Conservation (phyloP, 768 basidiomycete genomes). For the Mycena metata region DNA sequence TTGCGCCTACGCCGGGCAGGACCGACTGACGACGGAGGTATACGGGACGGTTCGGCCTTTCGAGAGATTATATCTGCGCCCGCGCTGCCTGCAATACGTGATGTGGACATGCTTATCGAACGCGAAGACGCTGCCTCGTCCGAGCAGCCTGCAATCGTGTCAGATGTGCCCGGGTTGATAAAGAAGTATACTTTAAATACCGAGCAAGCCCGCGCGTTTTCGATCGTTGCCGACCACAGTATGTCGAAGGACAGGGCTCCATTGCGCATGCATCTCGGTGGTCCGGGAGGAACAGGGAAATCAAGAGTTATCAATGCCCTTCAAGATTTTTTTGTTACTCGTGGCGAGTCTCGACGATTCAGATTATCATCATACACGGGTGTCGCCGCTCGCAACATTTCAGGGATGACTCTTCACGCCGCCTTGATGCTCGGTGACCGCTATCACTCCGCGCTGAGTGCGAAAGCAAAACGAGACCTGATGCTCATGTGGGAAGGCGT, state of each 20-base stretch:
- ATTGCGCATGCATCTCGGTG: conserved; percentile 52
- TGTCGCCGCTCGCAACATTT: too few relatives aligned
- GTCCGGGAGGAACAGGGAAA: conserved; percentile 60
- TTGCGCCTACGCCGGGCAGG: too few relatives aligned
- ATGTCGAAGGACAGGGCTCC: conserved; percentile 23
- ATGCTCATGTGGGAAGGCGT: too few relatives aligned
- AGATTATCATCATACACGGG: too few relatives aligned
- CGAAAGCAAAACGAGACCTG: too few relatives aligned
- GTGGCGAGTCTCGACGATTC: too few relatives aligned
- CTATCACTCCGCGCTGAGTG: too few relatives aligned
- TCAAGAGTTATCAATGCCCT: conserved; percentile 41
- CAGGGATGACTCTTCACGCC: too few relatives aligned
- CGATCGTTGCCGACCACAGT: conserved; percentile 42
- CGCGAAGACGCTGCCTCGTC: not conserved
- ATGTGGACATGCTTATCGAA: not conserved
- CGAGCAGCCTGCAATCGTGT: not conserved
- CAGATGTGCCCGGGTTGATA: conserved; percentile 19
- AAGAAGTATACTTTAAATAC: conserved; percentile 47
- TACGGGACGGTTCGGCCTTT: not conserved
- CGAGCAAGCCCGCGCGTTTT: conserved; percentile 47
- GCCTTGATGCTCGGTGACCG: too few relatives aligned
- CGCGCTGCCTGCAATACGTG: not conserved
- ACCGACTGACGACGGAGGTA: not conserved
- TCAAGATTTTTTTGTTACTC: too few relatives aligned
- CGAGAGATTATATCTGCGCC: not conserved